Conservation (phyloP, 1,284 basidiomycete species). For the Cronartium quercuum region DNA sequence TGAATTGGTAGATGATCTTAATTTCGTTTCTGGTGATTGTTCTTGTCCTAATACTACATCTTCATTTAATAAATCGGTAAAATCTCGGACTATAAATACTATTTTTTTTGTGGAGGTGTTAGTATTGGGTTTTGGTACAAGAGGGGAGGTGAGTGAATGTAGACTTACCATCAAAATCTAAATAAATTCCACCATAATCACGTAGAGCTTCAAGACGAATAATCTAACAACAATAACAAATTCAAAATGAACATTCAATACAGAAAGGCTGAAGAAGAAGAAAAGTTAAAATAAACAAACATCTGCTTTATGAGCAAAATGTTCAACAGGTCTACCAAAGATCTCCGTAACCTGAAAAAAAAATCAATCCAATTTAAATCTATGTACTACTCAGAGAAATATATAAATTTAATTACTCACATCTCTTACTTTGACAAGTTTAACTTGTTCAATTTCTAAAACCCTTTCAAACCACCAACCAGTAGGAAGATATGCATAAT, state of each 20-base stretch:
- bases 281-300: conserved; percentile 50
- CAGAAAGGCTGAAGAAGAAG: background rate
- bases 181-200: conserved; percentile 53
- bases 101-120: conserved; percentile 44
- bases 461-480: conserved; percentile 49
- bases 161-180: conserved; percentile 51
- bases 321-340: conserved; percentile 43
- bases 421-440: conserved; percentile 39
- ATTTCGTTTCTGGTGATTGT: conserved; percentile 41
- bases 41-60: conserved; percentile 53
- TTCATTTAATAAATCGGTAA: conserved; percentile 43
- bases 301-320: conserved; percentile 52
- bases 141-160: conserved; percentile 20
- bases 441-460: conserved; percentile 46
- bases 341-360: conserved; percentile 43
- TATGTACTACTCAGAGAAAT: conserved; percentile 5
- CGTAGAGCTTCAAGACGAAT: conserved; percentile 40
- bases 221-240: conserved; percentile 1
- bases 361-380: background rate
- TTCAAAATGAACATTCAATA: background rate
- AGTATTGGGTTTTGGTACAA: background rate
- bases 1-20: conserved; percentile 40
- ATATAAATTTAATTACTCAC: conserved; percentile 42
- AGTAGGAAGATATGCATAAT: conserved; percentile 44
- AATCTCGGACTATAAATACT: conserved; percentile 45